phyloP scores from a whole-genome alignment of 495 filamentous ascomycete species.

The Trichoderma gamsii region DNA sequence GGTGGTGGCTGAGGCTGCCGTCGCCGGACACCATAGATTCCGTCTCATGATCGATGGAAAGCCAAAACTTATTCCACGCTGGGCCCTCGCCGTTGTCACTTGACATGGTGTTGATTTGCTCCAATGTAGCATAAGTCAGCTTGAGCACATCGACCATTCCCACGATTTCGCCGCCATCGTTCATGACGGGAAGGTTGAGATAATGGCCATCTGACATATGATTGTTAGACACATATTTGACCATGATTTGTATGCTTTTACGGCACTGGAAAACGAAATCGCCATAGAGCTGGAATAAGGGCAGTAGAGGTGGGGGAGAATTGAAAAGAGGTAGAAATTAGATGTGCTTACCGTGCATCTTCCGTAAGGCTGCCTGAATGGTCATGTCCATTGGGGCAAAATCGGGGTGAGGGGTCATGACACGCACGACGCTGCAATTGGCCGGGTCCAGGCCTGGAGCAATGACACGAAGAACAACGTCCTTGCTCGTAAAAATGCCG shows the following conservation, averaged over 20 bases:
- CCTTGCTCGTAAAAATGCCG: constrained; percentile 99
- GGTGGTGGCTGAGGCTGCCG: constrained; percentile 46
- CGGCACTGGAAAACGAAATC: neutral
- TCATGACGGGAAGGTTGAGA: constrained; percentile 97
- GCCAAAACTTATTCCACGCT: constrained; percentile 99
- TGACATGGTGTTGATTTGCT: constrained; percentile 73
- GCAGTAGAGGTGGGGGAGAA: neutral
- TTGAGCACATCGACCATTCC: constrained; percentile 99
- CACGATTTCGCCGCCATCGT: constrained; percentile 91
- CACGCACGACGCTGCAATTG: constrained; percentile 93
- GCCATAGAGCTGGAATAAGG: constrained; percentile 4
- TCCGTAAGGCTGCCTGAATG: constrained; percentile 93
- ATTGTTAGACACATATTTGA: constrained; percentile 15
- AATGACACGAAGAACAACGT: constrained; percentile 96
- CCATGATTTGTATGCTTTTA: constrained; percentile 2
- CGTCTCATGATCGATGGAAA: constrained; percentile 92
- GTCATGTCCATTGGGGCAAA: constrained; percentile 99
- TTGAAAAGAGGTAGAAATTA: constrained; percentile 13
- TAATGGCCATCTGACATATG: constrained; percentile 81
- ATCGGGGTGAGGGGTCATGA: constrained; percentile 98
- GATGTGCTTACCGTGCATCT: constrained; percentile 83
- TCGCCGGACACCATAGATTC: constrained; percentile 95
- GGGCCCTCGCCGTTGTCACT: constrained; percentile 86
- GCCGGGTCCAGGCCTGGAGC: constrained; percentile 90
- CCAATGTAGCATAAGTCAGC: constrained; percentile 93